Base-by-base conservation (phyloP, 768 basidiomycete genomes). In the Mycena filopes region DNA sequence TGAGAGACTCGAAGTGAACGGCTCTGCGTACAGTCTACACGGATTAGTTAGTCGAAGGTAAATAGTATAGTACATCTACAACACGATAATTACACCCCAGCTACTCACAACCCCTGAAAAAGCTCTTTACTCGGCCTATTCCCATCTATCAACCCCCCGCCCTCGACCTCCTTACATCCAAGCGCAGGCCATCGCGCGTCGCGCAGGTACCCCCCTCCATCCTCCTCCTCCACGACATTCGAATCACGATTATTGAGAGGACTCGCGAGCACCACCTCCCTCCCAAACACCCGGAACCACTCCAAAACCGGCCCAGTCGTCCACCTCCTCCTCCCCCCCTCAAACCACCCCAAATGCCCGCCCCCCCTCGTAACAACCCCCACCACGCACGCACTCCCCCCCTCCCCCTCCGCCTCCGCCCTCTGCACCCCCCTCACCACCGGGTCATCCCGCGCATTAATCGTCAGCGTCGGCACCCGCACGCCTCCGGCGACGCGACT, bases 391-490 rank as follows among this genome's bases (percentile, higher is more conserved):
- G n/a, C n/a, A n/a, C n/a, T n/a, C n/a, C n/a, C n/a, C n/a, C n/a
- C n/a, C n/a, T n/a, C n/a, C n/a, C n/a, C n/a, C 83, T 82, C 33
- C 91, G 91, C 28, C 89, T 80, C 55, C 85, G 79, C 45, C 81
- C 83, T 82, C 33, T 91, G 91, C 28, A 89, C 81, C 55, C 85
- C 79, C 45, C 81, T 83, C 31, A 93, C 87, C 48, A 94, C 84
- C n/a, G 93, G 93, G 76, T 94, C 93, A 74, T 94, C 91, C n/a
- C n/a, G n/a, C n/a, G n/a, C n/a, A n/a, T 90, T 92, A 60, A 95
- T 83, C 8, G 89, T 86, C 12, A 96, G 82, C 75, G 89, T 89
- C 12, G 94, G 94, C 36, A 95, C 86, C 43, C 79, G 81, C 67
- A 95, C 82, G 60, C 84, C 78, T 61, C 78, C 78, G 29, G 93